These are phyloP conservation scores for Nannochloropsis salina DNA, from an alignment of 108 stramenopile species.

Conservation along the genomic window DNA sequence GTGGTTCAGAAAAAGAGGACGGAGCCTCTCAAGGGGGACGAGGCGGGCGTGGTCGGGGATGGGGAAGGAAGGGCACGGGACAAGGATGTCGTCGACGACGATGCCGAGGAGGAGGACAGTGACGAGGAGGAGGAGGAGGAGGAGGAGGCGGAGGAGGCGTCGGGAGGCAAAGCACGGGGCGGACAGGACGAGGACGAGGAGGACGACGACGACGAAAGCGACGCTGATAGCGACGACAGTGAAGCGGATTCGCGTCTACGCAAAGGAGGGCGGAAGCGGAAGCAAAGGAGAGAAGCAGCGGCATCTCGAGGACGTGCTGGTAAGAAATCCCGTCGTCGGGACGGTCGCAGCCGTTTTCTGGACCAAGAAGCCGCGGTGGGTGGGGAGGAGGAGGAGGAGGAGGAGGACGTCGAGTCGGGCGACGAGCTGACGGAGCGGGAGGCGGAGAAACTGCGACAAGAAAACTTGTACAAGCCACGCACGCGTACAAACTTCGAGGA, in stretches of 20 bases:
- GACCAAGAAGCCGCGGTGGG: conserved; percentile 6
- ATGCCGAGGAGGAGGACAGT: not conserved
- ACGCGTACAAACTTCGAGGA: not conserved
- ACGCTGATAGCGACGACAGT: conserved; percentile 6
- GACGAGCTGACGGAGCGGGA: conserved; percentile 12
- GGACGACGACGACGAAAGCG: not conserved
- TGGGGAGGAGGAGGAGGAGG: conserved; percentile 5
- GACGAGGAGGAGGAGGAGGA: not conserved
- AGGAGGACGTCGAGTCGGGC: not conserved
- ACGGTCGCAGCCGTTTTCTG: conserved; percentile 14
- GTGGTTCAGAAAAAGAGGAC: conserved; percentile 5
- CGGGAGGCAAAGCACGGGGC: not conserved
- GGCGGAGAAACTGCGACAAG: not conserved
- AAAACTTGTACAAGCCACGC: not conserved
- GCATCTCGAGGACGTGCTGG: not conserved
- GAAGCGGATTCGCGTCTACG: not conserved
- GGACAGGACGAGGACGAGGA: not conserved
- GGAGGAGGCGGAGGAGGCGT: not conserved
- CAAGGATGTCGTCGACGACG: not conserved
- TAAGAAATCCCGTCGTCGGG: conserved; percentile 5
- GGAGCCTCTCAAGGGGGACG: not conserved
- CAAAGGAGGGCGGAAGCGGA: not conserved
- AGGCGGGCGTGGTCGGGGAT: not conserved
- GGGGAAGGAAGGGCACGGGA: not conserved
- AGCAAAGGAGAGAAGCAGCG: not conserved